Base-by-base conservation (phyloP, 768 basidiomycete species). In the Lentinula sp. region DNA sequence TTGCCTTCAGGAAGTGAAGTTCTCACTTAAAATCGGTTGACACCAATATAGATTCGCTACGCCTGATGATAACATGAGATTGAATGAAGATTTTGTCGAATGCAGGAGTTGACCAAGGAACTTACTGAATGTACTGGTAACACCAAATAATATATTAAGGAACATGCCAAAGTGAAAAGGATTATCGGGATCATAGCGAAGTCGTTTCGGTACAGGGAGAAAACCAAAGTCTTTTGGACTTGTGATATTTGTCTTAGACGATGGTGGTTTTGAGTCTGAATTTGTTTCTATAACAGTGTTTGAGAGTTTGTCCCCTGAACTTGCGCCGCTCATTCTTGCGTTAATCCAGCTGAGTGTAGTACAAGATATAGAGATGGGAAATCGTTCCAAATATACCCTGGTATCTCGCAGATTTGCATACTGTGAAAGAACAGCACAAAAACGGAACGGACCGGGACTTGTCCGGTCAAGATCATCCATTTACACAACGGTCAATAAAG, bases 11-110 rank as follows among this genome's bases (percentile, higher is more conserved):
- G 5, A 4, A 51, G 5, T 11, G 35, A 39, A 1, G 64, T 18
- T 7, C 80, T 64, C 69, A 84, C 91, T 89, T 13, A 93, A 73
- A 65, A 94, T 69, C 0, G 91, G 91, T 74, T 91, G 89, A 63
- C 86, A 89, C 65, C 92, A 94, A 68, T 93, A 93, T 52, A 93
- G 69, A 67, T 93, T 93, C 15, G 84, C 81, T 15, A 85, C 85
- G 46, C 74, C 87, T 88, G 9, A 39, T 46, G 1, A 45, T 34
- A 1, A 8, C 32, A 4, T 37, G 7, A 13, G 21, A 11, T 2
- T 28, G 28, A 28, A 28, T 28, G 28, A 28, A 28, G 28, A 28
- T 28, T 28, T 28, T 28, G 0, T 28, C 0, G 28, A 28, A 28
- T 28, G 28, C 28, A 28, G 28, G 28, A 28, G 28, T 28, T 28